Conservation (phyloP, 73 alveolate species). For the Paramecium biaurelia region DNA sequence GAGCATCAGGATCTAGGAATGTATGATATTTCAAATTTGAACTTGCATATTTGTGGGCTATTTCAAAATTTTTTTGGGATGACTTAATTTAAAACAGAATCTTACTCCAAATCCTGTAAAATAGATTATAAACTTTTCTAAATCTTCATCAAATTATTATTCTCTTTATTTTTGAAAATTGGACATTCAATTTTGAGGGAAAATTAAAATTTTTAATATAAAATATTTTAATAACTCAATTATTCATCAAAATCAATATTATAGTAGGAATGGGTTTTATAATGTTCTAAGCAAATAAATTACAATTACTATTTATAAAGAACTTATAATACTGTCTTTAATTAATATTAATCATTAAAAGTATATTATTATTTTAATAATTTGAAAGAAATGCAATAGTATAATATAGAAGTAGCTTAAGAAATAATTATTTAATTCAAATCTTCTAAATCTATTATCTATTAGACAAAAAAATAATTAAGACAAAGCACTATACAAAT, state of each 20-base stretch:
- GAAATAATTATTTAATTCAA: not conserved
- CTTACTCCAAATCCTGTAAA: slow-evolving; percentile 23
- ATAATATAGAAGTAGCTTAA: not conserved
- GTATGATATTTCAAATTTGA: slow-evolving; percentile 8
- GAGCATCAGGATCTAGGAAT: not conserved
- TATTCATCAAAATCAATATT: not conserved
- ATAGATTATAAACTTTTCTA: not conserved
- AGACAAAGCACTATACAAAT: not conserved
- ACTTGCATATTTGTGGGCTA: not conserved
- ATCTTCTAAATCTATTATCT: not conserved
- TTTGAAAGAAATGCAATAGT: not conserved
- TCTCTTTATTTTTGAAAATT: slow-evolving; percentile 4
- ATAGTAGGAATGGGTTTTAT: no score
- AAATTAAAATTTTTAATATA: not conserved
- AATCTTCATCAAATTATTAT: not conserved
- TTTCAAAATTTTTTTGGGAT: slow-evolving; percentile 25
- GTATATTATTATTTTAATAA: not conserved
- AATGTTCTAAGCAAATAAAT: not conserved
- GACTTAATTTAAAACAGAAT: not conserved
- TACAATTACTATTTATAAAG: not conserved
- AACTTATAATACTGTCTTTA: not conserved
- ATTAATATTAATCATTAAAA: not conserved
- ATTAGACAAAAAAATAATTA: not conserved
- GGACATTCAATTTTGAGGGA: slow-evolving; percentile 26
- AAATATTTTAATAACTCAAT: not conserved